Conservation (phyloP, 306 rosid species). For the Vigna reflexopilosa region DNA sequence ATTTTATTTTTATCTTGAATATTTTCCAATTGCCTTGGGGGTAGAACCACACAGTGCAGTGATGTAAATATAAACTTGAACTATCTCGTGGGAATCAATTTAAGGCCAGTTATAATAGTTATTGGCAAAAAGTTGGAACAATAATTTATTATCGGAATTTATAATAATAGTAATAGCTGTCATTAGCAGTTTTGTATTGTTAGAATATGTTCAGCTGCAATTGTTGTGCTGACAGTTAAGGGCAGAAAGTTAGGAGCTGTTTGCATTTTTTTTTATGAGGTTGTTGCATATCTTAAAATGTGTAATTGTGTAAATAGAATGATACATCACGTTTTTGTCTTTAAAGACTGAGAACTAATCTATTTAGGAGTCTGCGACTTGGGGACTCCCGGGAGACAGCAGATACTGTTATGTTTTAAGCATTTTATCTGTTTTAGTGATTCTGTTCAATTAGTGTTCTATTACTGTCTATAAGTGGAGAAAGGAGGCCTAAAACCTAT, state of each 20-base stretch:
- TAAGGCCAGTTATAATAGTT: neutral
- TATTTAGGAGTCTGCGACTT: neutral
- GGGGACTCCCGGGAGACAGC: neutral
- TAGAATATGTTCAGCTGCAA: neutral
- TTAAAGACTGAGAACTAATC: neutral
- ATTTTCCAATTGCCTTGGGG: slow-evolving; percentile 7
- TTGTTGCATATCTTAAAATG: neutral
- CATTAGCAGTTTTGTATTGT: neutral
- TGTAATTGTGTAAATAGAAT: neutral
- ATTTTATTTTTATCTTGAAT: slow-evolving; percentile 17
- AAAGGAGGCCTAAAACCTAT: slow-evolving; percentile 17
- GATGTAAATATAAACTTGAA: neutral
- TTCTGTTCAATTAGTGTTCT: neutral
- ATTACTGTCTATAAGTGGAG: slow-evolving; percentile 1
- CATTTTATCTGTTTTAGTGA: neutral
- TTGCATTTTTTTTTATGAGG: neutral
- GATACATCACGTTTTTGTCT: neutral
- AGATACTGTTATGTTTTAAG: neutral
- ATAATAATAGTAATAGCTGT: neutral
- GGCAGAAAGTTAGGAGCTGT: neutral
- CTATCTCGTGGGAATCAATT: neutral
- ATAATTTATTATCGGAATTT: neutral
- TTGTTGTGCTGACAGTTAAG: neutral
- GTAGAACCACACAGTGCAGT: neutral
- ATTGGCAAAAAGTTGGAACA: neutral